Conservation (phyloP, 2,329 filamentous ascomycete species). For the Neonectria sp. region DNA sequence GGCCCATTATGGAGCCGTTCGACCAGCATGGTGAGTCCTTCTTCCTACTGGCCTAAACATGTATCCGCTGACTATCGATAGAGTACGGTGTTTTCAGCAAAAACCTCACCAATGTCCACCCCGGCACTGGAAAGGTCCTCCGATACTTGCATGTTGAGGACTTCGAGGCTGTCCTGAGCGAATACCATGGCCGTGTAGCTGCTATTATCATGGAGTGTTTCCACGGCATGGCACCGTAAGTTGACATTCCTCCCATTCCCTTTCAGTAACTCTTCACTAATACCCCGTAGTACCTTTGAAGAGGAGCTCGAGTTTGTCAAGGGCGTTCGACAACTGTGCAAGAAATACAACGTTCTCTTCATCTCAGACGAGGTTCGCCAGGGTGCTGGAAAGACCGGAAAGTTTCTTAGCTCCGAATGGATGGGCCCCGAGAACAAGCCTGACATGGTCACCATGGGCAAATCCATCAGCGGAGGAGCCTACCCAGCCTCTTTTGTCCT, state of each 20-base stretch:
- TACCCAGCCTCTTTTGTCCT: slow-evolving; percentile 37
- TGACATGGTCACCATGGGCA: slow-evolving; percentile 42
- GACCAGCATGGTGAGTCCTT: slow-evolving; percentile 19
- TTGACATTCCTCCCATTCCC: neutral
- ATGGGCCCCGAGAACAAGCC: slow-evolving; percentile 41
- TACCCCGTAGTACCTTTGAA: slow-evolving; percentile 9
- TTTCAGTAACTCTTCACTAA: neutral
- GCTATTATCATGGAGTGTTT: slow-evolving; percentile 30
- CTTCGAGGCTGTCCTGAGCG: slow-evolving; percentile 25
- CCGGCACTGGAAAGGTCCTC: slow-evolving; percentile 29
- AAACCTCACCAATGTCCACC: slow-evolving; percentile 33
- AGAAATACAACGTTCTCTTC: slow-evolving; percentile 40
- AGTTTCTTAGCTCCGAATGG: slow-evolving; percentile 40
- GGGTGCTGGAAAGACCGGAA: slow-evolving; percentile 44
- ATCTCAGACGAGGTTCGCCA: slow-evolving; percentile 44
- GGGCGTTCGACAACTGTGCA: slow-evolving; percentile 29
- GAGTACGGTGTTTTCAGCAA: slow-evolving; percentile 32
- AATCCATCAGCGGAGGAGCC: slow-evolving; percentile 37
- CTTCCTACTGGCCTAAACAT: too few relatives aligned
- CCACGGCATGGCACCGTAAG: slow-evolving; percentile 28
- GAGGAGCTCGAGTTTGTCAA: slow-evolving; percentile 30
- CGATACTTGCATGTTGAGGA: slow-evolving; percentile 30
- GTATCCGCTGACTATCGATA: neutral
- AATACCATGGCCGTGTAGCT: slow-evolving; percentile 24
- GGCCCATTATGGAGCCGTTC: slow-evolving; percentile 33